Evolutionary conservation across 2,329 filamentous ascomycete genomes (phyloP), one percentile per base, ranked within the genome.

Genomic region (Pestalotiopsis sp.): DNA sequence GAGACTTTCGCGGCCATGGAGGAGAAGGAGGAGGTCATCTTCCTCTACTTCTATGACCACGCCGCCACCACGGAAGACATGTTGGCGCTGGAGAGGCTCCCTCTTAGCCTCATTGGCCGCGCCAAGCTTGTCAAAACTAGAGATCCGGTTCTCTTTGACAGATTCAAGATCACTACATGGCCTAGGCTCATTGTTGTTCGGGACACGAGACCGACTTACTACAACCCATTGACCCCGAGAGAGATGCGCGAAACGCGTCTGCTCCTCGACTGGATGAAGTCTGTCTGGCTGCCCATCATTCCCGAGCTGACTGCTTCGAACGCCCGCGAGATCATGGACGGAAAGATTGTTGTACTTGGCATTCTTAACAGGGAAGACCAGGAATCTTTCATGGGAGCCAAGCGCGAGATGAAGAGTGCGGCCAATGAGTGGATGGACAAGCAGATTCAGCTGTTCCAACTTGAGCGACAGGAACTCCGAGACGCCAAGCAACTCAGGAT

Each of bases 361-460:
- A 91, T 99, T 41, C 84, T 99, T 56, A 94, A 92, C 77, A 89
- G 94, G 65, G 90, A 93, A 45, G 90, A 95, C 70, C 85, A 91
- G 49, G 93, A 95, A 68, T 90, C 94, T 45, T 97, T 97, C 79
- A 83, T 89, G 65, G 86, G 87, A 68, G 92, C 93, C 31, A 92
- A 93, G 79, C 90, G 92, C 41, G 97, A 99, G 82, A 90, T 99
- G 82, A 98, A 98, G 87, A 95, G 92, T 73, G 96, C 96, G 1
- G 96, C 96, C 9, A 88, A 95, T 70, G 96, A 98, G 80, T 99
- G 96, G 95, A 97, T 98, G 89, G 95, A 98, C 80, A 96, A 97
- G 83, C 93, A 98, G 81, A 92, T 93, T 20, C 91, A 95, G 74
- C 87, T 94, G 52, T 98, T 97, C 85, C 93, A 97, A 79, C 89